These are phyloP conservation scores for Fusarium nisikadoi DNA, from an alignment of 2,329 filamentous ascomycete genomes.

Conservation along the genomic window DNA sequence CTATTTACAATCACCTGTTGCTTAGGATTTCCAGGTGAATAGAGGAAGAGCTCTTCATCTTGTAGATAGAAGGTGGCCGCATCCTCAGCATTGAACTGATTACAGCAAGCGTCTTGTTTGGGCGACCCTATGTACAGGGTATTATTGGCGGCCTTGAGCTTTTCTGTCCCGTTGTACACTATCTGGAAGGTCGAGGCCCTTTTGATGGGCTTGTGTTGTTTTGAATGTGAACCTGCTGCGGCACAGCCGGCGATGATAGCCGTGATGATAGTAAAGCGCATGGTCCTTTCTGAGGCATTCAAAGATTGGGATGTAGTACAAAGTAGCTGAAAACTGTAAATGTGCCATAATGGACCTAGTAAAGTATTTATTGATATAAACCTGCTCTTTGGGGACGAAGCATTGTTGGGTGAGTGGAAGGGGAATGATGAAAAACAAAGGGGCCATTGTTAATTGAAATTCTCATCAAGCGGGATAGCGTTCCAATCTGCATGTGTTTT, in stretches of 20 bases:
- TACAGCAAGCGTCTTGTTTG: not conserved
- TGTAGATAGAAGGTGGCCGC: not conserved
- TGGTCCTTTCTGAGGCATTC: not conserved
- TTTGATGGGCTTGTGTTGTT: not conserved
- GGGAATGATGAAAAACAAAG: not conserved
- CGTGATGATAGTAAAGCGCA: not conserved
- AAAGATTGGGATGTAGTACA: not conserved
- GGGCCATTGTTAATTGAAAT: not conserved
- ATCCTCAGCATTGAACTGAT: constrained; percentile 1
- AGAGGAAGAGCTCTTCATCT: not conserved
- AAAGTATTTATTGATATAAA: not conserved
- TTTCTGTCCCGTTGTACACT: not conserved
- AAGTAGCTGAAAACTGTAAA: not conserved
- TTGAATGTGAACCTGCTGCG: not conserved
- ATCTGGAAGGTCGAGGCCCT: not conserved
- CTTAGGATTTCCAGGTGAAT: constrained; percentile 2
- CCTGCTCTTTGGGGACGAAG: not conserved
- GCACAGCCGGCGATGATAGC: not conserved
- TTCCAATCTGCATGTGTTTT: not conserved
- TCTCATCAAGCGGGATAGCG: too few relatives aligned
- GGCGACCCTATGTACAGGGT: not conserved
- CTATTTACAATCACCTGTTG: not conserved
- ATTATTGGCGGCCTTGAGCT: not conserved
- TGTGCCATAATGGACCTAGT: accelerated
- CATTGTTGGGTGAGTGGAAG: not conserved